Base-by-base conservation (phyloP, 805 yeast genomes). In the Tetrapisispora nanseiensis region DNA sequence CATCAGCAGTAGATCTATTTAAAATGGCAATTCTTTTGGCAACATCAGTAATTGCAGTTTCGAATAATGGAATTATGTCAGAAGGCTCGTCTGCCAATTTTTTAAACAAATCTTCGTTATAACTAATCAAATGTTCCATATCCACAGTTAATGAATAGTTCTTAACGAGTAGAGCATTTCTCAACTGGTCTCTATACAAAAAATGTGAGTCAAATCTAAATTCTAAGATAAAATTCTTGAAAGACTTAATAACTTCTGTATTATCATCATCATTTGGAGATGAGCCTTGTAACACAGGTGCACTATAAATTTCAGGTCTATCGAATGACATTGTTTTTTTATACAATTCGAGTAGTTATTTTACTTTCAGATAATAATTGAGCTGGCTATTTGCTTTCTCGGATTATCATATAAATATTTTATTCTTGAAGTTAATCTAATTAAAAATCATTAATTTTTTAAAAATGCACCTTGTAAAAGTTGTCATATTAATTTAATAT, bases 201-300 rank as follows among this genome's bases (percentile, higher is more conserved):
- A 84, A 92, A 59, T 78, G 82, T 44, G 85, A 76, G 56, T 84
- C 82, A 46, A 86, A 72, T 63, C 95, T 75, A 63, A 86, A 92
- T 59, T 87, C 95, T 42, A 86, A 68, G 32, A 92, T 74, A 62
- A 92, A 92, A 51, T 76, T 71, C 50, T 81, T 78, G 69, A 90
- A 89, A 3, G 87, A 83, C 51, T 78, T 78, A 54, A 78, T 74
- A 53, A 82, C 72, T 61, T 82, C 92, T 42, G 80, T 77, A 59
- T 72, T 73, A 46, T 70, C 71, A 49, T 73, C 80, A 47, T 78
- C 83, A 18, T 73, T 72, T 1, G 78, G 70, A 19, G 81, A 77
- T 49, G 82, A 89, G 15, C 92, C 90, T n/a, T 92, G 90, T 43
- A 86, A 73, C 30, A 86, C 96, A 18, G 82, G 80, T 4, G 97